Conservation (phyloP, 1,284 basidiomycete species). For the Boletus semigastroideus region DNA sequence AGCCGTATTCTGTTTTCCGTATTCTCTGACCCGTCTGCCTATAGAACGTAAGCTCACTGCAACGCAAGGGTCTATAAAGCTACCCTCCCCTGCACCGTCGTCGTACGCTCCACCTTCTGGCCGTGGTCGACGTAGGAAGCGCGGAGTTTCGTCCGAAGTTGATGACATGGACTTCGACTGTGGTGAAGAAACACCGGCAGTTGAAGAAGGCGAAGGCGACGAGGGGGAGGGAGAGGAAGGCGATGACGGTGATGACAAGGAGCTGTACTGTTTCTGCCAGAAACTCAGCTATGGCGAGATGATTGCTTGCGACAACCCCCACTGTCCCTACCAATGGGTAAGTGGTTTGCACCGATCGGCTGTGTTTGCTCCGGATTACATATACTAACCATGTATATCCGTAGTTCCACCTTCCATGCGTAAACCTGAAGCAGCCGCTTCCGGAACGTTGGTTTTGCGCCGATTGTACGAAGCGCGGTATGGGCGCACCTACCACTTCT, state of each 20-base stretch:
- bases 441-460: slow-evolving; percentile 63
- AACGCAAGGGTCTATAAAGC: slow-evolving; percentile 35
- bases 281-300: slow-evolving; percentile 69
- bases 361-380: neutral
- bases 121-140: slow-evolving; percentile 41
- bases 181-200: slow-evolving; percentile 34
- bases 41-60: slow-evolving; percentile 33
- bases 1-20: neutral
- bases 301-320: slow-evolving; percentile 70
- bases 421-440: slow-evolving; percentile 57
- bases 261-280: slow-evolving; percentile 65
- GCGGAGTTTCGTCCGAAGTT: slow-evolving; percentile 36
- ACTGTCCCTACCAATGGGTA: slow-evolving; percentile 73
- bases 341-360: slow-evolving; percentile 30
- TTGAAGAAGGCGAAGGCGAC: slow-evolving; percentile 44
- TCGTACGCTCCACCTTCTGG: slow-evolving; percentile 26
- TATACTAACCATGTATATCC: slow-evolving; percentile 16
- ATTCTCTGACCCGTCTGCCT: slow-evolving; percentile 3
- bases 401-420: slow-evolving; percentile 63
- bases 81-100: slow-evolving; percentile 38
- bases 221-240: slow-evolving; percentile 49
- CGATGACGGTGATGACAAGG: slow-evolving; percentile 52
- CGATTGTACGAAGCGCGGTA: slow-evolving; percentile 44
- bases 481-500: slow-evolving; percentile 27
- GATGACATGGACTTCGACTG: slow-evolving; percentile 36